Percentiles rank a stretch among this genome's conserved stretches.
Evolutionary conservation across 495 filamentous ascomycete species (phyloP).

Genomic region (Tuber umbilicatum): DNA sequence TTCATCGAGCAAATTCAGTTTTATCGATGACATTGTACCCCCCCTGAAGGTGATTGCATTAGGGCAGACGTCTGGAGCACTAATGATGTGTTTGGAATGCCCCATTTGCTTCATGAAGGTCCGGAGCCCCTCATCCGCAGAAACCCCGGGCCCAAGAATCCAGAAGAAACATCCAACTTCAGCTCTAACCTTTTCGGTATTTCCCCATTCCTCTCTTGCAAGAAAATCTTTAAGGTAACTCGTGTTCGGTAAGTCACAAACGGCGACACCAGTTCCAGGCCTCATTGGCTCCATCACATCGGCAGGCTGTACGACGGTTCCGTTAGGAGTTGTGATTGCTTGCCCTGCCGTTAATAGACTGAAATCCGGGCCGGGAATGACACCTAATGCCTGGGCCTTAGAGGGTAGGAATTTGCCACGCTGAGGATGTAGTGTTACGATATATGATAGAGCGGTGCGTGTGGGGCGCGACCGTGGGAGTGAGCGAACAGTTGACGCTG

Average conservation of each 20-base stretch:
- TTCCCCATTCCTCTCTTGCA: conserved; percentile 63
- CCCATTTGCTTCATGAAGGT: conserved; percentile 60
- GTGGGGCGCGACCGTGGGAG: conserved; percentile 62
- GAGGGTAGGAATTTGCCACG: conserved; percentile 70
- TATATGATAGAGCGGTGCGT: conserved; percentile 69
- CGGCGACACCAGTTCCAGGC: conserved; percentile 57
- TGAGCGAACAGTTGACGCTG: conserved; percentile 56
- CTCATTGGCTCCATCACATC: conserved; percentile 55
- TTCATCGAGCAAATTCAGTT: conserved; percentile 62
- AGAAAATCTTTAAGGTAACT: conserved; percentile 64
- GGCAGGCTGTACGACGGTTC: conserved; percentile 50
- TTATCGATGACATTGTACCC: conserved; percentile 55
- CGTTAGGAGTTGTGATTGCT: conserved; percentile 50
- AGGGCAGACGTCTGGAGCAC: conserved; percentile 61
- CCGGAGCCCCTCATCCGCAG: conserved; percentile 53
- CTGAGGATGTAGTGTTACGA: conserved; percentile 64
- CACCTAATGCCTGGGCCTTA: conserved; percentile 56
- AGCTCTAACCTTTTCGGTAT: conserved; percentile 54
- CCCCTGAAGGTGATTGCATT: conserved; percentile 65
- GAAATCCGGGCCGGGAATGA: conserved; percentile 52
- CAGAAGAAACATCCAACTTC: conserved; percentile 68
- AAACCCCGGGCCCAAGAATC: conserved; percentile 67
- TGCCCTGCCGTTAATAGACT: conserved; percentile 49
- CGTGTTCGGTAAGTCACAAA: conserved; percentile 67
- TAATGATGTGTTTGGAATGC: conserved; percentile 64